phyloP scores from a whole-genome alignment of 352 stramenopile species.

The Globisporangium mamillatum region DNA sequence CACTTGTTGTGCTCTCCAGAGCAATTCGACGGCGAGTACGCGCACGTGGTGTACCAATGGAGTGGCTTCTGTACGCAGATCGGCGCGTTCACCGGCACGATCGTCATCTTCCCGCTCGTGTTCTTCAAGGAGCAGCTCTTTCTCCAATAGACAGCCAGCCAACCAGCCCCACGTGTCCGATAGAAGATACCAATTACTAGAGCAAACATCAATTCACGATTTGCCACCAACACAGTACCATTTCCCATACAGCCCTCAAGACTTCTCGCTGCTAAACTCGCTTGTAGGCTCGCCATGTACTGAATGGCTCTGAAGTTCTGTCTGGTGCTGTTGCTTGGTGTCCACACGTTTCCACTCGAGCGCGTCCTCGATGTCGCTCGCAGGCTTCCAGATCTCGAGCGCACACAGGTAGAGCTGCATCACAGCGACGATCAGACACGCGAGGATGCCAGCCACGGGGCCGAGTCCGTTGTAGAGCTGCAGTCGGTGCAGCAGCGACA shows the following conservation, averaged over 20 bases:
- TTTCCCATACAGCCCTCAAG: not conserved
- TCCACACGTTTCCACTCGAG: slow-evolving; percentile 40
- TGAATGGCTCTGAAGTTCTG: not conserved
- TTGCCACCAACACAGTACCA: not conserved
- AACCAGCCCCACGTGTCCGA: not conserved
- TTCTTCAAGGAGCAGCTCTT: slow-evolving; percentile 59
- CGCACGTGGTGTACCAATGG: slow-evolving; percentile 63
- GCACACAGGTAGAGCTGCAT: slow-evolving; percentile 59
- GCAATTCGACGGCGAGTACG: slow-evolving; percentile 29
- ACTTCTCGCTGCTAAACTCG: not conserved
- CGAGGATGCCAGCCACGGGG: slow-evolving; percentile 58
- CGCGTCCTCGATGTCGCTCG: slow-evolving; percentile 53
- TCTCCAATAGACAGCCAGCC: slow-evolving; percentile 10
- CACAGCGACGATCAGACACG: slow-evolving; percentile 58
- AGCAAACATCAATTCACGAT: not conserved
- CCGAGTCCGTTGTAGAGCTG: slow-evolving; percentile 71
- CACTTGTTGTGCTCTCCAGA: slow-evolving; percentile 15
- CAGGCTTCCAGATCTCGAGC: slow-evolving; percentile 56
- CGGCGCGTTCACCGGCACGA: slow-evolving; percentile 53
- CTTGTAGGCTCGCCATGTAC: not conserved
- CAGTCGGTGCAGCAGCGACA: slow-evolving; percentile 52
- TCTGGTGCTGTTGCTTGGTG: not conserved
- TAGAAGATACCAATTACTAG: not conserved
- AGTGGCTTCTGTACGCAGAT: slow-evolving; percentile 64
- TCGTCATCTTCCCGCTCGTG: slow-evolving; percentile 64